A percentile compares a stretch with the other conserved stretches of the same genome.
Evolutionary conservation across 2,329 filamentous ascomycete species (phyloP).

Genomic region (Fusarium sp.): DNA sequence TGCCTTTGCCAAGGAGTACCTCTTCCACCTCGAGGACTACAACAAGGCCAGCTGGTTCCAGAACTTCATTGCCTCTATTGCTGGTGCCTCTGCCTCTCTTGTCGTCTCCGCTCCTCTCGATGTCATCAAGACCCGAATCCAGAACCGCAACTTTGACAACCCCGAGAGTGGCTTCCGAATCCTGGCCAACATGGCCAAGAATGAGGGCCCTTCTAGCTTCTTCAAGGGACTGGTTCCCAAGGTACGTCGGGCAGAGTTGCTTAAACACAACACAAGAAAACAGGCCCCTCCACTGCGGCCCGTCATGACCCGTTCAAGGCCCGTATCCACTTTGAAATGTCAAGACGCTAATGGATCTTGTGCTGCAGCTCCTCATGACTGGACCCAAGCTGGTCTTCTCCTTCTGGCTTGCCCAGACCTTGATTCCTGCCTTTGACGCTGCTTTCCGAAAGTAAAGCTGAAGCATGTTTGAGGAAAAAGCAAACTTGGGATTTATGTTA

Average conservation of each 20-base stretch:
- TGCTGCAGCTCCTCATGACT: conserved; percentile 86
- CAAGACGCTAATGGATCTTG: conserved; percentile 33
- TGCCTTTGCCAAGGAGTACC: conserved; percentile 96
- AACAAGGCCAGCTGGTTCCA: conserved; percentile 94
- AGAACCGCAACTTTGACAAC: conserved; percentile 99
- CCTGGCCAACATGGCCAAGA: conserved; percentile 89
- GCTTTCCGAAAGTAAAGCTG: conserved; percentile 50
- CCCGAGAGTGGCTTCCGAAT: conserved; percentile 95
- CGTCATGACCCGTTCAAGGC: conserved; percentile 9
- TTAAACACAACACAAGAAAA: neutral
- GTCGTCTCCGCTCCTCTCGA: conserved; percentile 96
- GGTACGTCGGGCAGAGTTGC: conserved; percentile 55
- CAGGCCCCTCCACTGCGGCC: neutral
- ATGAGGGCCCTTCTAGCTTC: conserved; percentile 88
- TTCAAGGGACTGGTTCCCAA: conserved; percentile 99
- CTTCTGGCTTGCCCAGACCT: conserved; percentile 98
- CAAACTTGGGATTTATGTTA: conserved; percentile 19
- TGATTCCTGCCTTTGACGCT: conserved; percentile 89
- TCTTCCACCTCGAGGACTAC: conserved; percentile 92
- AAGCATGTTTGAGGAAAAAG: neutral
- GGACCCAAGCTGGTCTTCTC: conserved; percentile 99
- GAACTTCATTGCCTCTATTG: conserved; percentile 97
- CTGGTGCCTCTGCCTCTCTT: conserved; percentile 93
- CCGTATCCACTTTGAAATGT: conserved; percentile 22
- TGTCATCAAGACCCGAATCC: conserved; percentile 98